These are phyloP conservation scores for Sclerotinia minor DNA, from an alignment of 2,329 filamentous ascomycete species.

Conservation along the genomic window DNA sequence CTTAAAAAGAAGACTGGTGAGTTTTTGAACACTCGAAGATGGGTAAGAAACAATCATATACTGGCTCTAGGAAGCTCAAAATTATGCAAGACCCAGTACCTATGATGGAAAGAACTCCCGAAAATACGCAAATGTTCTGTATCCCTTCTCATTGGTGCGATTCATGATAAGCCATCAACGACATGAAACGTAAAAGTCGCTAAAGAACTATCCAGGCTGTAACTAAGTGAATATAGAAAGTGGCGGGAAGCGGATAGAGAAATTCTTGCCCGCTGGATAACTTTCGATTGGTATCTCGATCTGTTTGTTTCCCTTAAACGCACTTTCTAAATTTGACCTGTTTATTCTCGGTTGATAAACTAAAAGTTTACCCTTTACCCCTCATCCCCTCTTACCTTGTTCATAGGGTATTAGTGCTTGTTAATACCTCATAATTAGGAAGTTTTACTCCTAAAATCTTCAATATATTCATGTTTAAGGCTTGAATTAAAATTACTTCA, in stretches of 20 bases:
- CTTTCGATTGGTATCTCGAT: not conserved
- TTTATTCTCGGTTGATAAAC: not conserved
- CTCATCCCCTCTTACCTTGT: not conserved
- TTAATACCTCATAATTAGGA: not conserved
- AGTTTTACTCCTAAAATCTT: too few species aligned
- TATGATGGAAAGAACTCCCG: not conserved
- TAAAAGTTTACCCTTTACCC: not conserved
- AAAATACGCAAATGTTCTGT: not conserved
- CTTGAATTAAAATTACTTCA: not conserved
- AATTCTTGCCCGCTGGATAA: too few species aligned
- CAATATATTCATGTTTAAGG: not conserved
- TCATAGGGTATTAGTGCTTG: not conserved
- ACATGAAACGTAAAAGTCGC: not conserved
- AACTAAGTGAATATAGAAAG: conserved; percentile 1
- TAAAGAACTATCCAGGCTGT: not conserved
- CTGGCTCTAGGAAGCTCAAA: not conserved
- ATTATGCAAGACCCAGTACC: not conserved
- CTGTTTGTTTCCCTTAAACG: not conserved
- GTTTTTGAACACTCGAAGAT: not conserved
- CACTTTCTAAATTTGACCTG: not conserved
- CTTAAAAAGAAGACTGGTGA: not conserved
- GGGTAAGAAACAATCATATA: not conserved
- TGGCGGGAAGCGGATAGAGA: not conserved
- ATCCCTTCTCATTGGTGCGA: not conserved
- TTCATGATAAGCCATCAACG: not conserved